Evolutionary conservation across 441 rosid genomes (phyloP).

Genomic region (Gossypium aridum): DNA sequence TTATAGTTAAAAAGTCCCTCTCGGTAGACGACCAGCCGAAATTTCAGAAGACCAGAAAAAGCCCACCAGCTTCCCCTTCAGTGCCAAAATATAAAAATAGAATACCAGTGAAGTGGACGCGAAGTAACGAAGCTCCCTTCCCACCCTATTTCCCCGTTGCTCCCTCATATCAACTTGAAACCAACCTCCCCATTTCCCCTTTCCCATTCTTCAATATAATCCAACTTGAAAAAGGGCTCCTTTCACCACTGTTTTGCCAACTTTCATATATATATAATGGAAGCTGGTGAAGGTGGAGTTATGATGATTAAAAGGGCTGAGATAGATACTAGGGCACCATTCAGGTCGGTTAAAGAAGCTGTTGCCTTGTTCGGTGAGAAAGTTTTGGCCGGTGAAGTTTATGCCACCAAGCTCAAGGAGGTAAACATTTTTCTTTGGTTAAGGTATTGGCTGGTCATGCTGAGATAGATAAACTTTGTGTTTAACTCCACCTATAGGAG

Average conservation of each 20-base stretch:
- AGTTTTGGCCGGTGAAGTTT: conserved; percentile 62
- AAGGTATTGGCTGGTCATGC: neutral
- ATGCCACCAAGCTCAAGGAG: conserved; percentile 49
- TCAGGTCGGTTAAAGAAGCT: conserved; percentile 76
- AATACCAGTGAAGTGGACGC: conserved; percentile 83
- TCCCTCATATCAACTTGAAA: conserved; percentile 9
- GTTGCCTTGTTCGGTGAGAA: conserved; percentile 77
- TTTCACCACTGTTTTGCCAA: neutral
- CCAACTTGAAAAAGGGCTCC: neutral
- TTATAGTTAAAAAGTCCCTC: conserved; percentile 31
- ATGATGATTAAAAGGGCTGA: conserved; percentile 51
- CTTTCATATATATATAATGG: conserved; percentile 17
- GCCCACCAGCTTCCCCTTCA: conserved; percentile 12
- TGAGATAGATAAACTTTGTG: neutral
- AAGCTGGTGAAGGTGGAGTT: conserved; percentile 20
- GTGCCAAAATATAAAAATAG: conserved; percentile 15
- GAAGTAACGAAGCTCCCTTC: conserved; percentile 66
- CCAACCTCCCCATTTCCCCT: conserved; percentile 16
- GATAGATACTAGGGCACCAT: conserved; percentile 74
- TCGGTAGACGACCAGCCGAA: conserved; percentile 14
- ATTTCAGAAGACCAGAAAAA: neutral
- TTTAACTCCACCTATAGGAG: no score
- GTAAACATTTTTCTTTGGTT: conserved; percentile 15
- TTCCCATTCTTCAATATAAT: neutral
- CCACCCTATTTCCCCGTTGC: conserved; percentile 15